These are phyloP conservation scores for Sphagnum contortum DNA, from an alignment of 225 moss, liverwort and hornwort genomes.

Conservation along the genomic window DNA sequence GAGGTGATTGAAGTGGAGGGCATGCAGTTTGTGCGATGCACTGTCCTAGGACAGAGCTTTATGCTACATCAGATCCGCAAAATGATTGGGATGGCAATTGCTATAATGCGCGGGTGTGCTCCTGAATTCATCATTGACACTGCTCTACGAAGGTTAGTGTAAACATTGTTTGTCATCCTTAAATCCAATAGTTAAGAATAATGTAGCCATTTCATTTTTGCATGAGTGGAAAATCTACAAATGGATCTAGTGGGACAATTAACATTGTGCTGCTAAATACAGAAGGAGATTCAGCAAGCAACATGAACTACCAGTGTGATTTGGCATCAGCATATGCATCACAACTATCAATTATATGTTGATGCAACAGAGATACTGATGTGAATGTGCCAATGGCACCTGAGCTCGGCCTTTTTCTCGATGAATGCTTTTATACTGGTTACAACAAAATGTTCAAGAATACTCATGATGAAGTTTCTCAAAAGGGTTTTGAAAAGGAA, in stretches of 20 bases:
- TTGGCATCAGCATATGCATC: too few relatives aligned
- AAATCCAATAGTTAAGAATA: neutral
- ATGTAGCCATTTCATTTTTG: neutral
- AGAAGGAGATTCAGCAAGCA: too few relatives aligned
- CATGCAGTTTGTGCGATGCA: slow-evolving; percentile 74
- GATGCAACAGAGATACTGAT: slow-evolving; percentile 42
- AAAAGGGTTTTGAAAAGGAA: slow-evolving; percentile 36
- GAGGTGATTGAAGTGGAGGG: slow-evolving; percentile 55
- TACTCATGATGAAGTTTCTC: slow-evolving; percentile 62
- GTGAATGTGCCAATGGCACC: slow-evolving; percentile 90
- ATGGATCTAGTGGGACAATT: too few relatives aligned
- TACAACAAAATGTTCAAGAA: slow-evolving; percentile 58
- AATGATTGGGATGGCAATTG: slow-evolving; percentile 94
- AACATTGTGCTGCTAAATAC: too few relatives aligned
- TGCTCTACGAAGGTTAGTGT: slow-evolving; percentile 58
- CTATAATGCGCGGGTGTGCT: slow-evolving; percentile 76
- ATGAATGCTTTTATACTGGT: slow-evolving; percentile 67
- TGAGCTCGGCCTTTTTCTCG: slow-evolving; percentile 81
- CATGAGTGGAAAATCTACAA: too few relatives aligned
- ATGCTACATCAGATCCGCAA: slow-evolving; percentile 99
- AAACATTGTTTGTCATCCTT: neutral
- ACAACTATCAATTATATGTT: too few relatives aligned
- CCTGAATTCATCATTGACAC: slow-evolving; percentile 58
- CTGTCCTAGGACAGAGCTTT: slow-evolving; percentile 92
- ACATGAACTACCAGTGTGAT: too few relatives aligned